Conservation (phyloP, 2,329 filamentous ascomycete species). For the Bipolaris sorokiniana region DNA sequence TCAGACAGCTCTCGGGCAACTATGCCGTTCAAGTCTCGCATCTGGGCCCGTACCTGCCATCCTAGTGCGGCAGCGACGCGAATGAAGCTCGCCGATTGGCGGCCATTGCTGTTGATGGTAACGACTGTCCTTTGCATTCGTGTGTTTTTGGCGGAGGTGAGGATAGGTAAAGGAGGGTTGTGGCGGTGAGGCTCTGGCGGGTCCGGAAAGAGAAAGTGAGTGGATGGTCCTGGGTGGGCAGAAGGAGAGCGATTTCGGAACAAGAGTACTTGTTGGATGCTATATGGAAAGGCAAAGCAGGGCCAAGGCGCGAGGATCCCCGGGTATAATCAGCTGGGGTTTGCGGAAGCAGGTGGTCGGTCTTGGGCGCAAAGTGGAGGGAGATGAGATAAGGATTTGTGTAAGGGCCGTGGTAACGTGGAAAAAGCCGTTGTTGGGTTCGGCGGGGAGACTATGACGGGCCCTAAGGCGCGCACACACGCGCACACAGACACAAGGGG, state of each 20-base stretch:
- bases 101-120: slow-evolving; percentile 93
- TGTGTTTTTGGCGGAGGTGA: slow-evolving; percentile 13
- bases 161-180: slow-evolving; percentile 1
- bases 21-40: slow-evolving; percentile 84
- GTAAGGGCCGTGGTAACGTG: slow-evolving; percentile 17
- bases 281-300: slow-evolving; percentile 32
- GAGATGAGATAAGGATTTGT: slow-evolving; percentile 33
- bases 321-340: slow-evolving; percentile 13
- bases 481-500: slow-evolving; percentile 6
- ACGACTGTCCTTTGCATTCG: slow-evolving; percentile 71
- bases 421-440: slow-evolving; percentile 25
- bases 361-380: slow-evolving; percentile 8
- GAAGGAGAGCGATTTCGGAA: slow-evolving; percentile 22
- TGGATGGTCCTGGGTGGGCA: background rate
- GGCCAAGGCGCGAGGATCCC: slow-evolving; percentile 24
- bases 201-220: background rate
- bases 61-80: slow-evolving; percentile 92
- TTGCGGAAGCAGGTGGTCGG: slow-evolving; percentile 17
- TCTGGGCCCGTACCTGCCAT: slow-evolving; percentile 89
- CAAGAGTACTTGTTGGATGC: slow-evolving; percentile 19
- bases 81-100: slow-evolving; percentile 93
- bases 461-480: background rate
- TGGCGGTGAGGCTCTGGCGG: slow-evolving; percentile 1
- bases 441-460: slow-evolving; percentile 29
- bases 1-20: slow-evolving; percentile 84